Percentiles rank a stretch among this genome's conserved stretches.
phyloP scores from a whole-genome alignment of 2,329 filamentous ascomycete species.

The Fusarium sp. region DNA sequence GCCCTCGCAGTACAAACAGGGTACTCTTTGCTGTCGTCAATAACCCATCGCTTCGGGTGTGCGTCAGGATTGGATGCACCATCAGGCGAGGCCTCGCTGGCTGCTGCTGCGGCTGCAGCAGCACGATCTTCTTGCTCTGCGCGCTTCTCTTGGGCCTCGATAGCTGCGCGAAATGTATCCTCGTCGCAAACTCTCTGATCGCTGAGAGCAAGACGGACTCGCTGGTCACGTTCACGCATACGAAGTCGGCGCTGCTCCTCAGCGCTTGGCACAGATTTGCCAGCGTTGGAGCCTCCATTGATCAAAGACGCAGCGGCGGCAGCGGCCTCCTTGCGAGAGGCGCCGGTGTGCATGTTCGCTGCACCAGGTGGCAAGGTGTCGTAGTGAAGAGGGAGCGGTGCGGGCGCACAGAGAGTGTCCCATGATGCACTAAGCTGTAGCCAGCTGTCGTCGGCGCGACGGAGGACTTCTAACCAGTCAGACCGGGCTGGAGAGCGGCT shows the following conservation, averaged over 20 bases:
- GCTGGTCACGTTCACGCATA: conserved; percentile 72
- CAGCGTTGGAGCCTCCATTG: conserved; percentile 41
- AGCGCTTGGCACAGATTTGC: conserved; percentile 44
- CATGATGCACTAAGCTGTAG: conserved; percentile 73
- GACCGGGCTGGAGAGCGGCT: conserved; percentile 77
- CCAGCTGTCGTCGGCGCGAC: conserved; percentile 75
- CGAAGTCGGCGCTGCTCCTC: conserved; percentile 68
- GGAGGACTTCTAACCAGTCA: conserved; percentile 84
- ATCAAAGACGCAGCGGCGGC: conserved; percentile 43
- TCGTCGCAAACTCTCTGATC: conserved; percentile 77
- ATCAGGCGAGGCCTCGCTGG: conserved; percentile 1
- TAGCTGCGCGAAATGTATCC: conserved; percentile 71
- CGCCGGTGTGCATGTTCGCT: conserved; percentile 2
- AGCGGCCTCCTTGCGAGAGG: conserved; percentile 16
- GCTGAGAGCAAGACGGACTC: conserved; percentile 73
- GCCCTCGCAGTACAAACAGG: conserved; percentile 77
- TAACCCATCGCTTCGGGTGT: conserved; percentile 67
- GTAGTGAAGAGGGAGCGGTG: conserved; percentile 60
- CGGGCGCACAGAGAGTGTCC: conserved; percentile 76
- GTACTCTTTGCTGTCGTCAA: conserved; percentile 76
- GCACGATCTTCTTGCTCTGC: conserved; percentile 58
- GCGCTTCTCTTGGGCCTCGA: conserved; percentile 69
- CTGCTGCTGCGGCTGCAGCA: conserved; percentile 1
- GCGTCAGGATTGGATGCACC: not conserved
- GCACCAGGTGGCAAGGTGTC: conserved; percentile 3